Conservation (phyloP, 2,329 filamentous ascomycete genomes). For the Penicillium crustosum region DNA sequence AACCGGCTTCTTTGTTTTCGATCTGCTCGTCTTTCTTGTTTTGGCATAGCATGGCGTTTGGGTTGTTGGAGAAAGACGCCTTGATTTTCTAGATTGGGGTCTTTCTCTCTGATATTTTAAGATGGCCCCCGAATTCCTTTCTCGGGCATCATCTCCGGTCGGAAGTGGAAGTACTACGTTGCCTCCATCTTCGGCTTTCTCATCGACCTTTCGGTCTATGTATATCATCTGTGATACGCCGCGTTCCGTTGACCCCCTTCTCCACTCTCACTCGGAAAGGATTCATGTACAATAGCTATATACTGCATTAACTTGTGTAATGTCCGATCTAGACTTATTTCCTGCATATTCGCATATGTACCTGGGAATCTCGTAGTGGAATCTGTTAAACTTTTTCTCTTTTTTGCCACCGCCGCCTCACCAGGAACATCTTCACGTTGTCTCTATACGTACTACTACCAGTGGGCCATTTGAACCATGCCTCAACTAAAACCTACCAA, state of each 20-base stretch:
- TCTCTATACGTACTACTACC: not conserved
- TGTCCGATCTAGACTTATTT: constrained; percentile 6
- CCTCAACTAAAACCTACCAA: not conserved
- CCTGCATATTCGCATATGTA: not conserved
- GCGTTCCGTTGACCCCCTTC: constrained; percentile 18
- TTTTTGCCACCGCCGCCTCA: constrained; percentile 23
- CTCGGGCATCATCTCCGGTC: not conserved
- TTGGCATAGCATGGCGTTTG: constrained; percentile 47
- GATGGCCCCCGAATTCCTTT: not conserved
- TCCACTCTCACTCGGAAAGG: constrained; percentile 26
- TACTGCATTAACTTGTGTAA: constrained; percentile 22
- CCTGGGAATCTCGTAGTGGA: not conserved
- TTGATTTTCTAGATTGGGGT: constrained; percentile 19
- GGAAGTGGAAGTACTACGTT: constrained; percentile 1
- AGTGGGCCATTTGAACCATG: not conserved
- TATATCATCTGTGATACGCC: constrained; percentile 22
- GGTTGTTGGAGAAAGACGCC: constrained; percentile 28
- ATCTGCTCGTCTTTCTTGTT: constrained; percentile 23
- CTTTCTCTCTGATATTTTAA: constrained; percentile 10
- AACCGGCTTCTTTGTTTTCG: constrained; percentile 4
- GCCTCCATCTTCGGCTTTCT: not conserved
- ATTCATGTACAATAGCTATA: constrained; percentile 29
- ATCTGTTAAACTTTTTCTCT: not conserved
- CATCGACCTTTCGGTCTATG: constrained; percentile 19
- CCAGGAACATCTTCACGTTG: not conserved